A percentile compares a stretch with the other conserved stretches of the same genome.
These are phyloP conservation scores for Gracilaria vermiculophylla DNA, from an alignment of 23 red algal species.

Conservation along the genomic window DNA sequence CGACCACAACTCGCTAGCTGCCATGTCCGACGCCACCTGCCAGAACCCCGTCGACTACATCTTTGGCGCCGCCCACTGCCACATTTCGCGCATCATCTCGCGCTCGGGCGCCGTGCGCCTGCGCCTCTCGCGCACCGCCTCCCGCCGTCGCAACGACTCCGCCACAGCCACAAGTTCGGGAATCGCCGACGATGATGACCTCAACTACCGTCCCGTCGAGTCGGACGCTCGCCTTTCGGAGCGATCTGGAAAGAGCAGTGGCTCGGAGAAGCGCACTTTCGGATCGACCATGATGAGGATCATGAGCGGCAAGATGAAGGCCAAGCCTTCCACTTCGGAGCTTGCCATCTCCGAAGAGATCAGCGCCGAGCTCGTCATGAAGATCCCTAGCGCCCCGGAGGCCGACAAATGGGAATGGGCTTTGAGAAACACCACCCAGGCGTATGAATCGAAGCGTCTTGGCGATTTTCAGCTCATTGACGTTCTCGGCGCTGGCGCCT, in stretches of 20 bases:
- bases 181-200: slow-evolving; percentile 26
- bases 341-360: slow-evolving; percentile 8
- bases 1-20: slow-evolving; percentile 16
- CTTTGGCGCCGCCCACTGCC: slow-evolving; percentile 42
- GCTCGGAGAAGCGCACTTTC: neutral
- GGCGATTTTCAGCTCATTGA: slow-evolving; percentile 66
- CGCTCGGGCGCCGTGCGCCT: slow-evolving; percentile 43
- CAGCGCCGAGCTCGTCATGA: slow-evolving; percentile 37
- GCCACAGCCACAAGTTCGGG: slow-evolving; percentile 12
- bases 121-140: slow-evolving; percentile 15
- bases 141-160: slow-evolving; percentile 27
- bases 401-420: slow-evolving; percentile 66
- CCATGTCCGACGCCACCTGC: neutral
- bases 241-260: neutral
- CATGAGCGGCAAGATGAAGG: slow-evolving; percentile 2
- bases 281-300: slow-evolving; percentile 29
- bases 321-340: neutral
- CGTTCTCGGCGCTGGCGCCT: slow-evolving; percentile 78
- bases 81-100: neutral
- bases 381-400: slow-evolving; percentile 54
- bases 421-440: slow-evolving; percentile 40
- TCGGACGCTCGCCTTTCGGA: slow-evolving; percentile 23
- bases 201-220: neutral
- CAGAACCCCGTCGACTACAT: slow-evolving; percentile 46
- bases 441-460: slow-evolving; percentile 41